These are phyloP conservation scores for Peterozyma xylosa DNA, from an alignment of 805 yeast species.

Conservation along the genomic window DNA sequence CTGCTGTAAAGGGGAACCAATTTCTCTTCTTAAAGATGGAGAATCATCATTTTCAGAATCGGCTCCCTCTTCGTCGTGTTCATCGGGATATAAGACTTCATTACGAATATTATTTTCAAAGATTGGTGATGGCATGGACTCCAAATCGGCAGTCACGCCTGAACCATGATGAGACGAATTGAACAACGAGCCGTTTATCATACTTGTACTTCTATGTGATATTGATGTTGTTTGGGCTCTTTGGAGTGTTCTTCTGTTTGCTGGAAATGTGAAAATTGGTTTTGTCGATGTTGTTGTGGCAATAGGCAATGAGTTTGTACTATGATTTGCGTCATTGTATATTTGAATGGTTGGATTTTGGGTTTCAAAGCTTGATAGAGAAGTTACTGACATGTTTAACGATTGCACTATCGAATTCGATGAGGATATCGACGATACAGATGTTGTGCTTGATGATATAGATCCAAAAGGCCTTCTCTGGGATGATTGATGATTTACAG, in stretches of 20 bases:
- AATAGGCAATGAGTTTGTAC: no score
- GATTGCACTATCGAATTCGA: no score
- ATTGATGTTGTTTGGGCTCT: conserved; percentile 4
- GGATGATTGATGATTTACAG: no score
- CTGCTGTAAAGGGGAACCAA: conserved; percentile 32
- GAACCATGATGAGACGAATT: conserved; percentile 6
- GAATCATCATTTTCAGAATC: conserved; percentile 10
- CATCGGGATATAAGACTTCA: conserved; percentile 3
- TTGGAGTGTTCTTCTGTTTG: conserved; percentile 1
- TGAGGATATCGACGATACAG: conserved; percentile 3
- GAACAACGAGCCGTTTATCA: conserved; percentile 5
- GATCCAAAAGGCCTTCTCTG: no score
- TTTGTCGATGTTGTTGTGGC: no score
- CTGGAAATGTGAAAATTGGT: neutral
- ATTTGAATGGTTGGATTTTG: neutral
- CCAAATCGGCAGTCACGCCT: conserved; percentile 9
- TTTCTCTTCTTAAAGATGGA: conserved; percentile 18
- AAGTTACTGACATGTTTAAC: no score
- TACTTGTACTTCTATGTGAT: conserved; percentile 6
- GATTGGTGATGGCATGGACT: neutral
- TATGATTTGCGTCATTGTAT: neutral
- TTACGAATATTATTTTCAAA: neutral
- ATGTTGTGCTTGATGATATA: no score
- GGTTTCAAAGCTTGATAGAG: neutral
- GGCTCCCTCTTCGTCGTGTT: conserved; percentile 2